Percentiles rank a stretch among this genome's conserved stretches.
Conservation (phyloP, 768 basidiomycete species). For the Ramaria sp. region DNA sequence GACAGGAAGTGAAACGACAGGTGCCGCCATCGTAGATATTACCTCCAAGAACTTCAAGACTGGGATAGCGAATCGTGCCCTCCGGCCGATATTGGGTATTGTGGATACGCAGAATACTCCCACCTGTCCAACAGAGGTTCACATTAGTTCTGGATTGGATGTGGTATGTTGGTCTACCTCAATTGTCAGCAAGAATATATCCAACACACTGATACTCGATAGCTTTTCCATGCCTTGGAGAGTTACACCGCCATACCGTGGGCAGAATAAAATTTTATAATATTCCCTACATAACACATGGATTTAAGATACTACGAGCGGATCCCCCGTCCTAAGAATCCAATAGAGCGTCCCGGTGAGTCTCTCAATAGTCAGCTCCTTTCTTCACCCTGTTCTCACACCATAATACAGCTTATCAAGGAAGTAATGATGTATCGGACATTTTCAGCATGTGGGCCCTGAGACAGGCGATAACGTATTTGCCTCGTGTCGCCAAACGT, state of each 20-base stretch:
- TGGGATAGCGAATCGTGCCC: constrained; percentile 84
- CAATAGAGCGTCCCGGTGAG: constrained; percentile 60
- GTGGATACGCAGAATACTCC: constrained; percentile 86
- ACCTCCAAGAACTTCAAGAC: constrained; percentile 92
- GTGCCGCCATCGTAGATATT: constrained; percentile 88
- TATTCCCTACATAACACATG: constrained; percentile 2
- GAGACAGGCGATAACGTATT: constrained; percentile 75
- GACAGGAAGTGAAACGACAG: constrained; percentile 92
- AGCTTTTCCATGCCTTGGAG: constrained; percentile 88
- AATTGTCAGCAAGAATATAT: not conserved
- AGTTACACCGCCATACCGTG: constrained; percentile 91
- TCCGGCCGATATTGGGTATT: constrained; percentile 83
- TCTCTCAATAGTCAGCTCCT: not conserved
- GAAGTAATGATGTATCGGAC: constrained; percentile 89
- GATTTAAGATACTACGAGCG: constrained; percentile 73
- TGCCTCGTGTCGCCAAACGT: constrained; percentile 79
- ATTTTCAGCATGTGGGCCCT: constrained; percentile 95
- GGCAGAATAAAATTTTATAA: constrained; percentile 15
- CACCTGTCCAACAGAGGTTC: constrained; percentile 82
- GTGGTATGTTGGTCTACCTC: constrained; percentile 29
- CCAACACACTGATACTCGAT: not conserved
- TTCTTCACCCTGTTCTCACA: not conserved
- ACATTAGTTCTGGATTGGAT: constrained; percentile 91
- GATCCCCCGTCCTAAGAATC: constrained; percentile 80
- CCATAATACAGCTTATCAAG: constrained; percentile 59